These are phyloP conservation scores for Ophiostoma pallidulum DNA, from an alignment of 2,329 filamentous ascomycete species.

Conservation along the genomic window DNA sequence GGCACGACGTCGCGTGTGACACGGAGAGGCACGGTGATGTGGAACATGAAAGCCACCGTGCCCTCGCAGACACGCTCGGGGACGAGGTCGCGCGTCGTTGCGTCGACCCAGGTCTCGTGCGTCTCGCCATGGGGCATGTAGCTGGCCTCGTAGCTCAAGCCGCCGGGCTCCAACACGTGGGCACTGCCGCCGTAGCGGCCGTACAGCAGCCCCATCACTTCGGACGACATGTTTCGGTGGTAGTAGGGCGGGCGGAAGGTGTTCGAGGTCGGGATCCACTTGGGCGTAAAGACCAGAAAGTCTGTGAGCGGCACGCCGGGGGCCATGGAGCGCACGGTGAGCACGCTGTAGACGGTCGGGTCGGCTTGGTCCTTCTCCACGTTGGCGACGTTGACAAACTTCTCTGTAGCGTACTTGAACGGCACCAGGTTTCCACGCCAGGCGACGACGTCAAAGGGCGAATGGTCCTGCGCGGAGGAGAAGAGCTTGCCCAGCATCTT, in stretches of 20 bases:
- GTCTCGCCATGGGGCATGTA: conserved; percentile 30
- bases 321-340: conserved; percentile 47
- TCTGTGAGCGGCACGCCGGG: conserved; percentile 49
- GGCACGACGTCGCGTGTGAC: not conserved
- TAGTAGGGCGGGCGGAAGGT: conserved; percentile 60
- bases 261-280: conserved; percentile 52
- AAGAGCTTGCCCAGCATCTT: conserved; percentile 29
- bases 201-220: conserved; percentile 45
- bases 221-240: conserved; percentile 49
- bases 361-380: conserved; percentile 56
- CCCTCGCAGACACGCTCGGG: conserved; percentile 9
- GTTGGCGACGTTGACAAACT: conserved; percentile 44
- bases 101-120: conserved; percentile 24
- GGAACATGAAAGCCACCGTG: conserved; percentile 14
- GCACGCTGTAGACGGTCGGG: conserved; percentile 55
- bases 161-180: conserved; percentile 21
- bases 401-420: conserved; percentile 47
- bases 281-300: conserved; percentile 58
- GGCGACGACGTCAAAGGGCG: conserved; percentile 31
- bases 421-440: conserved; percentile 63
- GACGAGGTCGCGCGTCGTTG: conserved; percentile 15
- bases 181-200: conserved; percentile 25
- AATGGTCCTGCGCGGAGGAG: not conserved
- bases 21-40: conserved; percentile 11
- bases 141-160: conserved; percentile 25